Percentiles rank a stretch among this genome's conserved stretches.
phyloP scores from a whole-genome alignment of 768 basidiomycete genomes.

The Lactifluus hygrophoroides region DNA sequence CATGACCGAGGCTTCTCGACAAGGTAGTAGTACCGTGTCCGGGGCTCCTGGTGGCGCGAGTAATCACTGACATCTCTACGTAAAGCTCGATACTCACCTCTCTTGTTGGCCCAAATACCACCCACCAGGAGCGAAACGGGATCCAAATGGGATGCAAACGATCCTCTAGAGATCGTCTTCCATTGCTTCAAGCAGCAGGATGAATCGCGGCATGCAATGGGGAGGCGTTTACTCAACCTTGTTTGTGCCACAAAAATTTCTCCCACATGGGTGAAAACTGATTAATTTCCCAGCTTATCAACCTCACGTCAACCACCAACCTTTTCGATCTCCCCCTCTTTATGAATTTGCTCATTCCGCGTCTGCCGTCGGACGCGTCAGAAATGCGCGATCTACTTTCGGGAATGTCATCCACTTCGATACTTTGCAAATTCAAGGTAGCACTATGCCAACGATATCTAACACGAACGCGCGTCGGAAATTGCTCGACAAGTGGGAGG shows the following conservation, averaged over 20 bases:
- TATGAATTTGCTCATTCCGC: constrained; percentile 25
- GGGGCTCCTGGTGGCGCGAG: not conserved
- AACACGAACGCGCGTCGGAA: constrained; percentile 6
- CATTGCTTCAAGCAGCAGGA: constrained; percentile 25
- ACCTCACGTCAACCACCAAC: constrained; percentile 28
- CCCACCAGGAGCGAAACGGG: constrained; percentile 38
- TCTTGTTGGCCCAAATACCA: constrained; percentile 54
- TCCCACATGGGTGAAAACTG: not conserved
- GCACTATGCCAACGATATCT: constrained; percentile 25
- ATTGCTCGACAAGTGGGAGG: constrained; percentile 4
- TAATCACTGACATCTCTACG: not conserved
- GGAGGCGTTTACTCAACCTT: constrained; percentile 26
- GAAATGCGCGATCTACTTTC: constrained; percentile 22
- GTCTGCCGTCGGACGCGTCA: constrained; percentile 21
- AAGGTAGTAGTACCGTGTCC: constrained; percentile 28
- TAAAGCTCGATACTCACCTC: constrained; percentile 39
- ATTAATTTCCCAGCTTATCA: constrained; percentile 26
- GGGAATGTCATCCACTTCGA: constrained; percentile 22
- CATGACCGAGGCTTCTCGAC: constrained; percentile 28
- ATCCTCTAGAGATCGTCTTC: constrained; percentile 39
- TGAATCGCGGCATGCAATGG: constrained; percentile 19
- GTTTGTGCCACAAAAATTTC: constrained; percentile 21
- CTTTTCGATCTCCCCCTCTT: constrained; percentile 28
- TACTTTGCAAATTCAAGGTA: constrained; percentile 26
- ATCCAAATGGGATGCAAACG: constrained; percentile 47